Base-by-base conservation (phyloP, 2,329 filamentous ascomycete genomes). In the Stagonosporopsis rhizophila region DNA sequence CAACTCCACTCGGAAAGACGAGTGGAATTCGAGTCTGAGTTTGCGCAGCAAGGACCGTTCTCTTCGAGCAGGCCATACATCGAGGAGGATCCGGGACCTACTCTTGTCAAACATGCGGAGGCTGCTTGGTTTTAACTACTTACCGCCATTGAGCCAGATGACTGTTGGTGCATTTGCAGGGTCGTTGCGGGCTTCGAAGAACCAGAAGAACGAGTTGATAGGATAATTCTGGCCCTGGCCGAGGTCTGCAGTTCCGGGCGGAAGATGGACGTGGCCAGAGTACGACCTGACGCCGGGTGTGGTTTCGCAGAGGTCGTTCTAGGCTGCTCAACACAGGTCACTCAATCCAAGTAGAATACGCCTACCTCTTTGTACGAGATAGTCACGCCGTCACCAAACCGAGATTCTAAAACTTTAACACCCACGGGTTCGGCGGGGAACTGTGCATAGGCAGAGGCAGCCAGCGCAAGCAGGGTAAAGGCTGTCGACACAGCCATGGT, bases 281-380 rank as follows among this genome's bases (percentile, higher is more conserved):
- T 80, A 84, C 4, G 79, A 82, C 49, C 83, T 83, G 35, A 84
- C 81, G 19, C 78, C 78, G 1, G 80, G 80, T 3, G 80, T 82
- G 1, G 79, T 81, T 72, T 85, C 82, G 63, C 82, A 84, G 55
- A 83, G 82, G 6, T 81, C 81, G 14, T 67, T 66, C 59, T 65
- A 40, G 17, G 8, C 49, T 41, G 12, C 17, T 44, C 42, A 44
- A 30, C 28, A 8, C 8, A 15, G 6, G 19, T 44, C 19, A n/a
- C 28, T 9, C 20, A 34, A 23, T 22, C 12, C 25, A 32, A 6
- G 27, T 14, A 14, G 19, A 34, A 22, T 3, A n/a, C 9, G n/a
- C 14, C 30, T 52, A 69, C 67, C 52, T 68, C 57, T 42, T 72
- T 72, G 56, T 68, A 71, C 1, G 61, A 61, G 20, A 72, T 68